Evolutionary conservation across 1,139 yeast species (phyloP).

Genomic region (Debaryomyces coudertii): DNA sequence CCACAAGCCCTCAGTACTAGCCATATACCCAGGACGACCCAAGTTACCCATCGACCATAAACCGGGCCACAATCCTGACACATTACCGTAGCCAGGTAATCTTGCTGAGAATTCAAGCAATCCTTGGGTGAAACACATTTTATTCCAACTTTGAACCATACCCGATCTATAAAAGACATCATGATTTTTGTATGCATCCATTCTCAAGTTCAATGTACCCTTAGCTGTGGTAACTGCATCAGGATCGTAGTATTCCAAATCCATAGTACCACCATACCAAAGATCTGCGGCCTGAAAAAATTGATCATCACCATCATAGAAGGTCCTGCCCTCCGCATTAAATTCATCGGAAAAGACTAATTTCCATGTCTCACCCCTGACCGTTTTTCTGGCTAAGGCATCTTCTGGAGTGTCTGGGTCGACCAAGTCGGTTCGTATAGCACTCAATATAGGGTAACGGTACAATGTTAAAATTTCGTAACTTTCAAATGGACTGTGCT

Average conservation of each 20-base stretch:
- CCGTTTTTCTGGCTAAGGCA: slow-evolving; percentile 49
- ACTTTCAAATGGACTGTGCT: slow-evolving; percentile 30
- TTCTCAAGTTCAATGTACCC: slow-evolving; percentile 64
- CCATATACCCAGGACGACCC: slow-evolving; percentile 81
- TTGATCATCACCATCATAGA: slow-evolving; percentile 82
- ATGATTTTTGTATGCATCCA: slow-evolving; percentile 78
- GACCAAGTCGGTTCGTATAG: slow-evolving; percentile 62
- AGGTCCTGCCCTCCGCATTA: slow-evolving; percentile 79
- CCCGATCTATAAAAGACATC: slow-evolving; percentile 77
- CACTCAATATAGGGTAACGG: slow-evolving; percentile 59
- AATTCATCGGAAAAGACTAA: slow-evolving; percentile 85
- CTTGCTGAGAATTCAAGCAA: slow-evolving; percentile 67
- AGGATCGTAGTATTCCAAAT: slow-evolving; percentile 88
- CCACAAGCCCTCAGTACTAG: slow-evolving; percentile 86
- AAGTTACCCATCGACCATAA: slow-evolving; percentile 86
- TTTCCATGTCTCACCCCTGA: slow-evolving; percentile 64
- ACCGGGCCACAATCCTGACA: slow-evolving; percentile 88
- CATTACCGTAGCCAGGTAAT: slow-evolving; percentile 70
- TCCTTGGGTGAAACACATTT: slow-evolving; percentile 80
- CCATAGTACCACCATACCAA: slow-evolving; percentile 78
- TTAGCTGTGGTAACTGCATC: slow-evolving; percentile 72
- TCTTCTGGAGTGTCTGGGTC: slow-evolving; percentile 79
- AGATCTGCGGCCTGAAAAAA: slow-evolving; percentile 78
- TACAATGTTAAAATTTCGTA: slow-evolving; percentile 58
- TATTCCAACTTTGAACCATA: slow-evolving; percentile 86